A percentile compares a stretch with the other conserved stretches of the same genome.
Conservation (phyloP, 768 basidiomycete species). For the Lactarius pseudohatsudake region DNA sequence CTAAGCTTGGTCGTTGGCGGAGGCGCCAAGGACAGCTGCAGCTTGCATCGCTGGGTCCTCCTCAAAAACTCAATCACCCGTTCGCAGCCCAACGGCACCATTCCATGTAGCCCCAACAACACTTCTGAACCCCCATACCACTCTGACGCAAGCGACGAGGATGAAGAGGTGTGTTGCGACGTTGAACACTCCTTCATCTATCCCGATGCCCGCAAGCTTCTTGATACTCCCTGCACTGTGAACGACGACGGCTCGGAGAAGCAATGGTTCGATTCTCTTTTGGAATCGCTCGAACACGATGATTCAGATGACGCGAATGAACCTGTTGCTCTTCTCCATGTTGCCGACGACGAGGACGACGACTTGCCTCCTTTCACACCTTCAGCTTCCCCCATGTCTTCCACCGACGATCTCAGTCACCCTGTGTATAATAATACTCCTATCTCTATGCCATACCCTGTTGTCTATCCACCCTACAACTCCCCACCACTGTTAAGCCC, state of each 20-base stretch:
- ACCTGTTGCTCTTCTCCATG: slow-evolving; percentile 47
- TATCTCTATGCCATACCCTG: slow-evolving; percentile 54
- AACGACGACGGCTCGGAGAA: slow-evolving; percentile 59
- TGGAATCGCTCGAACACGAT: slow-evolving; percentile 70
- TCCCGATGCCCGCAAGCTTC: slow-evolving; percentile 67
- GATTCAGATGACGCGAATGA: slow-evolving; percentile 58
- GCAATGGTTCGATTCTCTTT: slow-evolving; percentile 78
- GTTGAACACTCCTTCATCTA: slow-evolving; percentile 71
- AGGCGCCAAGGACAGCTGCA: slow-evolving; percentile 60
- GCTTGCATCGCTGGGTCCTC: slow-evolving; percentile 84
- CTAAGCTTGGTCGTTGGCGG: slow-evolving; percentile 60
- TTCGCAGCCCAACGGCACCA: slow-evolving; percentile 46
- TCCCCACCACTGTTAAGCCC: slow-evolving; percentile 56
- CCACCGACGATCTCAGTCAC: slow-evolving; percentile 70
- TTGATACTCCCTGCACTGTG: slow-evolving; percentile 36
- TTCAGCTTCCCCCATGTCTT: slow-evolving; percentile 67
- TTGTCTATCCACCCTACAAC: slow-evolving; percentile 64
- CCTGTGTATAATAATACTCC: slow-evolving; percentile 49
- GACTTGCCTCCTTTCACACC: slow-evolving; percentile 59
- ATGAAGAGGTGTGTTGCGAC: slow-evolving; percentile 47
- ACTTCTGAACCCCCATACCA: slow-evolving; percentile 38
- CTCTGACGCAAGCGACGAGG: slow-evolving; percentile 45
- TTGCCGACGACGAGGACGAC: slow-evolving; percentile 69
- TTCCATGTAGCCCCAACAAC: slow-evolving; percentile 32
- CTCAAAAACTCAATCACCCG: slow-evolving; percentile 79